Percentiles rank a stretch among this genome's conserved stretches.
Conservation (phyloP, 805 yeast genomes). For the Candida fluviatilis region DNA sequence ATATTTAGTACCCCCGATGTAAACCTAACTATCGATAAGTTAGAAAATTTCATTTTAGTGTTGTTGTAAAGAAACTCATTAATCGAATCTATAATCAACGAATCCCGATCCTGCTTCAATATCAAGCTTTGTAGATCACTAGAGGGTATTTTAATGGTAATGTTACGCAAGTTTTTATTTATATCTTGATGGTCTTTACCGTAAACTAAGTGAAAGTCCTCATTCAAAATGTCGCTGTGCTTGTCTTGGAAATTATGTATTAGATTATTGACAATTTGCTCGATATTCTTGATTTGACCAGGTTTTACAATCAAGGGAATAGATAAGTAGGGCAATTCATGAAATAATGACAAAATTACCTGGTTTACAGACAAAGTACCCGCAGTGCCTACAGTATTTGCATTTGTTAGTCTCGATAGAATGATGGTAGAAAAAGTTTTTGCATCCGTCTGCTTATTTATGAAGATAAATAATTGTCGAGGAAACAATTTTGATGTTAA, state of each 20-base stretch:
- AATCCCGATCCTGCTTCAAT: conserved; percentile 1
- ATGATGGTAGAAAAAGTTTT: conserved; percentile 5
- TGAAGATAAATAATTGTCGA: conserved; percentile 10
- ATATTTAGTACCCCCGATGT: conserved; percentile 15
- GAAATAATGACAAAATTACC: conserved; percentile 6
- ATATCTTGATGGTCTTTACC: conserved; percentile 5
- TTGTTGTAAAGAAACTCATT: conserved; percentile 15
- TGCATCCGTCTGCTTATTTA: conserved; percentile 2
- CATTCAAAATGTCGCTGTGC: conserved; percentile 2
- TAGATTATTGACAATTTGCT: conserved; percentile 7
- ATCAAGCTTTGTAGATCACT: conserved; percentile 11
- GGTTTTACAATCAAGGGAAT: conserved; percentile 9
- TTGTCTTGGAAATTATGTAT: conserved; percentile 3
- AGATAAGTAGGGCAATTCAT: conserved; percentile 7
- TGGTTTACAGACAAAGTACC: conserved; percentile 2
- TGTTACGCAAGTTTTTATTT: conserved; percentile 16
- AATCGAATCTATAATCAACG: conserved; percentile 12
- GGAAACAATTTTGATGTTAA: conserved; percentile 8
- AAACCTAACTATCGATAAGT: conserved; percentile 17
- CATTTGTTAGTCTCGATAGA: conserved; percentile 1
- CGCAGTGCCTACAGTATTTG: not conserved
- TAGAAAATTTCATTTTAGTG: conserved; percentile 19
- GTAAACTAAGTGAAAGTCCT: not conserved
- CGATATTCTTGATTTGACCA: conserved; percentile 3
- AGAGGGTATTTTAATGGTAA: conserved; percentile 19